Conservation (phyloP, 495 filamentous ascomycete genomes). For the Tuber microsphaerosporum region DNA sequence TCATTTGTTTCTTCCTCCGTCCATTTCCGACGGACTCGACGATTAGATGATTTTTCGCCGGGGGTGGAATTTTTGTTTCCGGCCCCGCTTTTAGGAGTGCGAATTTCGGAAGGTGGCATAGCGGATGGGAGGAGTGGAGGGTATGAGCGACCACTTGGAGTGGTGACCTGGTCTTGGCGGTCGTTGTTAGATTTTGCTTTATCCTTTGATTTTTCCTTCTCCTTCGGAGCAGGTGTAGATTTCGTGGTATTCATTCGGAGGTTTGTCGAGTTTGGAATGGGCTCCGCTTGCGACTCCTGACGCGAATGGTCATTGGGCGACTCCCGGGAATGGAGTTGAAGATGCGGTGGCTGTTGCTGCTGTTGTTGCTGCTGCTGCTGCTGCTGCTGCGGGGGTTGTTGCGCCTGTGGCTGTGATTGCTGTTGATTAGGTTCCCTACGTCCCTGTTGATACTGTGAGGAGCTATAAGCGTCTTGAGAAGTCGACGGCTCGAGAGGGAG, state of each 20-base stretch:
- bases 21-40: slow-evolving; percentile 50
- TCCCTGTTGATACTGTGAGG: slow-evolving; percentile 34
- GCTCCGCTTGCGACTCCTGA: slow-evolving; percentile 22
- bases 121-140: slow-evolving; percentile 26
- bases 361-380: slow-evolving; percentile 28
- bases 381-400: slow-evolving; percentile 14
- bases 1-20: slow-evolving; percentile 60
- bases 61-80: slow-evolving; percentile 24
- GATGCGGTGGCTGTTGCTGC: slow-evolving; percentile 26
- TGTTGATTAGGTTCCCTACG: slow-evolving; percentile 37
- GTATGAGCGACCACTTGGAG: slow-evolving; percentile 27
- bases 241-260: slow-evolving; percentile 30
- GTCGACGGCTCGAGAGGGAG: slow-evolving; percentile 38
- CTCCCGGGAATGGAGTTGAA: slow-evolving; percentile 22
- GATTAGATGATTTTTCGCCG: slow-evolving; percentile 31
- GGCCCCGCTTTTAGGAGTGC: slow-evolving; percentile 15
- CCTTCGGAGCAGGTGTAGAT: slow-evolving; percentile 34
- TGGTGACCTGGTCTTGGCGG: slow-evolving; percentile 34
- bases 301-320: slow-evolving; percentile 23
- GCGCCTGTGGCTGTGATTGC: slow-evolving; percentile 21
- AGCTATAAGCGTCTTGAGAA: slow-evolving; percentile 34
- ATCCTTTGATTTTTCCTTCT: slow-evolving; percentile 26
- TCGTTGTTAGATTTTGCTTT: slow-evolving; percentile 20
- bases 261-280: slow-evolving; percentile 23
- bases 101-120: slow-evolving; percentile 27